Conservation (phyloP, 257 asterid genomes). For the Vinca minor region DNA sequence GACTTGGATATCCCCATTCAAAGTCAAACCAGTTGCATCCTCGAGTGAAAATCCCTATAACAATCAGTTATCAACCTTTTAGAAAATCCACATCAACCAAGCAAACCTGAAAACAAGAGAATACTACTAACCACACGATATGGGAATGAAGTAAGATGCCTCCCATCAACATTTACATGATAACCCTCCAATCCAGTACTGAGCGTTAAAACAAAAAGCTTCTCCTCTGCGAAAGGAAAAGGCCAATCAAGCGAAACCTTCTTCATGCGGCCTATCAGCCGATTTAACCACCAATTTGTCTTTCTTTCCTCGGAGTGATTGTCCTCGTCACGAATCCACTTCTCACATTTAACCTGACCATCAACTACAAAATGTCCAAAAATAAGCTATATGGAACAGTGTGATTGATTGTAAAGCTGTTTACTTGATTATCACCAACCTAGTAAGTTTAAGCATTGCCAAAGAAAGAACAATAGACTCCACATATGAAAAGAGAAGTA, state of each 20-base stretch:
- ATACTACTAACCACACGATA: slow-evolving; percentile 69
- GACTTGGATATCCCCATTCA: slow-evolving; percentile 73
- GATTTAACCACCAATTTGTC: slow-evolving; percentile 79
- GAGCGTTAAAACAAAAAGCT: slow-evolving; percentile 78
- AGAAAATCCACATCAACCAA: not conserved
- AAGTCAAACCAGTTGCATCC: slow-evolving; percentile 86
- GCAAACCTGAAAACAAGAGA: not conserved
- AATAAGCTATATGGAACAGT: slow-evolving; percentile 5
- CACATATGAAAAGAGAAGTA: not conserved
- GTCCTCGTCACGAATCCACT: slow-evolving; percentile 75
- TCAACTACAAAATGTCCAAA: slow-evolving; percentile 51
- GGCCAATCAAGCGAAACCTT: slow-evolving; percentile 77
- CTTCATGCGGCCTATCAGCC: slow-evolving; percentile 67
- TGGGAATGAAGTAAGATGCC: slow-evolving; percentile 88
- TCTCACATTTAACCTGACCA: slow-evolving; percentile 66
- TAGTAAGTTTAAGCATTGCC: not conserved
- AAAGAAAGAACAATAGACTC: not conserved
- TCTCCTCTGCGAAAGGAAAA: slow-evolving; percentile 73
- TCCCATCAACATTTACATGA: slow-evolving; percentile 83
- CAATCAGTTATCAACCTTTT: slow-evolving; percentile 8
- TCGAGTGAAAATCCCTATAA: slow-evolving; percentile 81
- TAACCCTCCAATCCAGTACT: slow-evolving; percentile 96
- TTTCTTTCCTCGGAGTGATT: slow-evolving; percentile 58
- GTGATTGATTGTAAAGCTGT: not conserved
- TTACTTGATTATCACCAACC: not conserved